A percentile compares a stretch with the other conserved stretches of the same genome.
Evolutionary conservation across 176 grass and related monocot species (phyloP).

Genomic region (Chloris gayana): DNA sequence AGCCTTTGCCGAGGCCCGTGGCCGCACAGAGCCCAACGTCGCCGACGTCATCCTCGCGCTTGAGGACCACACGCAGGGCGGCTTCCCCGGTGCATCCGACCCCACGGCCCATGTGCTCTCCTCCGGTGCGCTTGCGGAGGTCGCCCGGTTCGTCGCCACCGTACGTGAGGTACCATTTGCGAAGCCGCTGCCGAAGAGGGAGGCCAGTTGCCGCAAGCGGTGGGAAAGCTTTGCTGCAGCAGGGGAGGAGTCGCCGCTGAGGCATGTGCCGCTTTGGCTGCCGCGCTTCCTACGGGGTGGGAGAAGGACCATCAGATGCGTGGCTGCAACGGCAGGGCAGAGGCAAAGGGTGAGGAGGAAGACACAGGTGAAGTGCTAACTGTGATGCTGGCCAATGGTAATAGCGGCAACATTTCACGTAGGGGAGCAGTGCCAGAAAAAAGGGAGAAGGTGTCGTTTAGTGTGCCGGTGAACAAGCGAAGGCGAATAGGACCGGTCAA

Average conservation of each 20-base stretch:
- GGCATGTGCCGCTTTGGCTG: conserved; percentile 68
- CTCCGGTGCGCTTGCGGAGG: conserved; percentile 48
- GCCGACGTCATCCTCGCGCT: conserved; percentile 55
- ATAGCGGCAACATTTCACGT: not conserved
- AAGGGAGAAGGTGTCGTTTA: conserved; percentile 60
- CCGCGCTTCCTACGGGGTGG: conserved; percentile 51
- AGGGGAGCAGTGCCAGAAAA: conserved; percentile 38
- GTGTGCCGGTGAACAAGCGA: not conserved
- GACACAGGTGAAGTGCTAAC: not conserved
- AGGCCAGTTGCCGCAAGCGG: not conserved
- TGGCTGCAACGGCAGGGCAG: not conserved
- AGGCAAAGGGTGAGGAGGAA: not conserved
- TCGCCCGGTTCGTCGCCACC: conserved; percentile 41
- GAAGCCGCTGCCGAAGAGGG: conserved; percentile 41
- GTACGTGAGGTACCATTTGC: conserved; percentile 60
- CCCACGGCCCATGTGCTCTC: conserved; percentile 41
- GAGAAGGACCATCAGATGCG: not conserved
- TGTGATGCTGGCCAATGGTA: not conserved
- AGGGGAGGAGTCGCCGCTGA: conserved; percentile 41
- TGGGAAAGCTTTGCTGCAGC: conserved; percentile 54
- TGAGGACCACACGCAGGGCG: conserved; percentile 37
- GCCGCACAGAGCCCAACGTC: conserved; percentile 61
- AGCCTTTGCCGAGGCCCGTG: conserved; percentile 44
- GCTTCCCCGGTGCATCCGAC: conserved; percentile 53
- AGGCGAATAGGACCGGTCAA: not conserved